These are phyloP conservation scores for Aspergillus novoparasiticus DNA, from an alignment of 2,329 filamentous ascomycete genomes.

Conservation along the genomic window DNA sequence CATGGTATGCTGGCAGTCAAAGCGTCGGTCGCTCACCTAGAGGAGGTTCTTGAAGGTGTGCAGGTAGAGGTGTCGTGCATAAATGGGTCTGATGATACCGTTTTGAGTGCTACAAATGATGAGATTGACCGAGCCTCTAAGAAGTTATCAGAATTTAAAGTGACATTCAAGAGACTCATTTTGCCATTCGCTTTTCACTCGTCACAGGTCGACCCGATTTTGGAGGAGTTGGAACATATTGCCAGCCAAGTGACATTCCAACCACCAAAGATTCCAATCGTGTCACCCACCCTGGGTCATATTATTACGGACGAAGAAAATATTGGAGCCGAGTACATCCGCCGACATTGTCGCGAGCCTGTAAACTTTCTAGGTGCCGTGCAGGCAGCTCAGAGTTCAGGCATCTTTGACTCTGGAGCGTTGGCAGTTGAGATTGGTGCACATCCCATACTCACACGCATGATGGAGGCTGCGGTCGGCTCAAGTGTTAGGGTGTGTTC, in stretches of 20 bases:
- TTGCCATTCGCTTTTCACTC: slow-evolving; percentile 33
- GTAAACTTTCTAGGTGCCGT: slow-evolving; percentile 28
- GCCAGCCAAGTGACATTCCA: slow-evolving; percentile 35
- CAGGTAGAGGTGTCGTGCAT: background rate
- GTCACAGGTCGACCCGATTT: background rate
- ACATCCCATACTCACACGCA: slow-evolving; percentile 48
- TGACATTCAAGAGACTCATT: background rate
- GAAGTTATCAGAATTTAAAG: background rate
- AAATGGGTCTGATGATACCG: background rate
- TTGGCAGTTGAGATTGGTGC: slow-evolving; percentile 39
- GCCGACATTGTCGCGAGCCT: background rate
- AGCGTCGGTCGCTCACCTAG: slow-evolving; percentile 22
- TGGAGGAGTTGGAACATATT: slow-evolving; percentile 18
- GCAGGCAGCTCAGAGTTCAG: slow-evolving; percentile 23
- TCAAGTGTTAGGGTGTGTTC: background rate
- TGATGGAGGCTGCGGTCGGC: slow-evolving; percentile 40
- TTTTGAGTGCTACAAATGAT: slow-evolving; percentile 12
- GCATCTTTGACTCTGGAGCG: background rate
- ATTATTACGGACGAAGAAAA: slow-evolving; percentile 38
- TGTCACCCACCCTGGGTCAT: slow-evolving; percentile 48
- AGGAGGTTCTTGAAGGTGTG: background rate
- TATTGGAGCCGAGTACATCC: background rate
- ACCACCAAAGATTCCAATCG: slow-evolving; percentile 42
- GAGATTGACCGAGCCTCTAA: background rate
- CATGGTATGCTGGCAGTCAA: slow-evolving; percentile 48